These are phyloP conservation scores for Grosmannia serpens DNA, from an alignment of 2,329 filamentous ascomycete species.

Conservation along the genomic window DNA sequence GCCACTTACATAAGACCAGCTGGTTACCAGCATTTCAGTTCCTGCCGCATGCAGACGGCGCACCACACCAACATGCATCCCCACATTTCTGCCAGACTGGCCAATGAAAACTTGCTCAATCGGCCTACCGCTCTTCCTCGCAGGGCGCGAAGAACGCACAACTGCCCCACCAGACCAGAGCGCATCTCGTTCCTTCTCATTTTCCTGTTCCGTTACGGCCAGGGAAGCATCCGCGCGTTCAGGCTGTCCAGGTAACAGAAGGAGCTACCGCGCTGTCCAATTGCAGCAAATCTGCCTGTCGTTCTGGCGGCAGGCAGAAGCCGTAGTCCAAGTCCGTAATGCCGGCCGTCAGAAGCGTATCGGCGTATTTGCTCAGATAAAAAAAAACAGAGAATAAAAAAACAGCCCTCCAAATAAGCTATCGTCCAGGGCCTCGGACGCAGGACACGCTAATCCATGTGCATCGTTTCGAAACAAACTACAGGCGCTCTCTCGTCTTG, in stretches of 20 bases:
- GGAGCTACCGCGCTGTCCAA: background rate
- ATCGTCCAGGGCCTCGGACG: background rate
- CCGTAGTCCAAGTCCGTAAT: background rate
- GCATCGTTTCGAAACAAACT: background rate
- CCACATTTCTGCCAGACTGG: slow-evolving; percentile 21
- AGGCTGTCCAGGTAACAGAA: too few species aligned
- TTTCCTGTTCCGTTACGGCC: background rate
- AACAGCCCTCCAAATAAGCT: background rate
- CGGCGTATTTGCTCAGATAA: too few species aligned
- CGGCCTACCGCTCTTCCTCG: background rate
- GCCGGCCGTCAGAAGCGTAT: background rate
- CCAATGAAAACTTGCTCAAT: slow-evolving; percentile 32
- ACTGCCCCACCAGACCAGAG: background rate
- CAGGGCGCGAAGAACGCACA: background rate
- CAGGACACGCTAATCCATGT: background rate
- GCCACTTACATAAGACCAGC: background rate
- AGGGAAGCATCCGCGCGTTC: background rate
- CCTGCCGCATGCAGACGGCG: background rate
- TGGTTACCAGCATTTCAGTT: background rate
- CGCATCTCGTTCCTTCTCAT: background rate
- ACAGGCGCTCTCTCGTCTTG: background rate
- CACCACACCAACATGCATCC: background rate
- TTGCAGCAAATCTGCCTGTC: too few species aligned
- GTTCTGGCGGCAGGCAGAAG: too few species aligned
- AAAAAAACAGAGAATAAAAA: background rate